Conservation (phyloP, 805 yeast genomes). For the Kockiozyma suomiensis region DNA sequence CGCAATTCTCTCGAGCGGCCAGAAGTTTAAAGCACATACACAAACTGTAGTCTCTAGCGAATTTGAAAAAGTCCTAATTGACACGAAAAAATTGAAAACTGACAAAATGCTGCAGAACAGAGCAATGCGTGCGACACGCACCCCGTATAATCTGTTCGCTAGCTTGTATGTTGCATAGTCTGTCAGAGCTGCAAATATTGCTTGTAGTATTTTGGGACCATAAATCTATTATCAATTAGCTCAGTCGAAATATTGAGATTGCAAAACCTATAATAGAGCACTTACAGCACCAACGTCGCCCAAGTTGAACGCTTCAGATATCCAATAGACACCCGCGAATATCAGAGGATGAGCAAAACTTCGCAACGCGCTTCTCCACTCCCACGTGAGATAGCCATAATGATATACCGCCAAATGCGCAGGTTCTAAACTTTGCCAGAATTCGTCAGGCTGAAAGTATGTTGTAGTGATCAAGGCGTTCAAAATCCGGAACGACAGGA, state of each 20-base stretch:
- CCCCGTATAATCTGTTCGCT: slow-evolving; percentile 41
- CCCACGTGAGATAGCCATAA: slow-evolving; percentile 91
- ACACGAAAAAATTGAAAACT: slow-evolving; percentile 79
- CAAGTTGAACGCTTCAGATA: slow-evolving; percentile 43
- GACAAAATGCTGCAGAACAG: slow-evolving; percentile 59
- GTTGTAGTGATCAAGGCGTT: slow-evolving; percentile 70
- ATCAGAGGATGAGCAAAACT: slow-evolving; percentile 79
- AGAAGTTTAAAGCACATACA: slow-evolving; percentile 61
- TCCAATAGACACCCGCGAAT: slow-evolving; percentile 53
- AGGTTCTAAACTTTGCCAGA: slow-evolving; percentile 89
- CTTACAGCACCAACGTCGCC: slow-evolving; percentile 45
- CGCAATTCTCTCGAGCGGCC: slow-evolving; percentile 62
- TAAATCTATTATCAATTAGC: slow-evolving; percentile 17
- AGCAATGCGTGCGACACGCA: slow-evolving; percentile 25
- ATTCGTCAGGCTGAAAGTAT: slow-evolving; percentile 96
- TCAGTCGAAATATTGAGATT: no score
- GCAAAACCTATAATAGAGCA: not conserved
- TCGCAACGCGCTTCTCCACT: slow-evolving; percentile 77
- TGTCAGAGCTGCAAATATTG: slow-evolving; percentile 66
- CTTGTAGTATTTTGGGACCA: slow-evolving; percentile 70
- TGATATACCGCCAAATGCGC: slow-evolving; percentile 78
- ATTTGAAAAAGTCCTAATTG: slow-evolving; percentile 84
- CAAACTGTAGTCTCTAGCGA: slow-evolving; percentile 76
- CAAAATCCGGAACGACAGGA: slow-evolving; percentile 53
- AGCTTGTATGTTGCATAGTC: slow-evolving; percentile 64